These are phyloP conservation scores for Curvularia hawaiiensis DNA, from an alignment of 2,329 filamentous ascomycete species.

Conservation along the genomic window DNA sequence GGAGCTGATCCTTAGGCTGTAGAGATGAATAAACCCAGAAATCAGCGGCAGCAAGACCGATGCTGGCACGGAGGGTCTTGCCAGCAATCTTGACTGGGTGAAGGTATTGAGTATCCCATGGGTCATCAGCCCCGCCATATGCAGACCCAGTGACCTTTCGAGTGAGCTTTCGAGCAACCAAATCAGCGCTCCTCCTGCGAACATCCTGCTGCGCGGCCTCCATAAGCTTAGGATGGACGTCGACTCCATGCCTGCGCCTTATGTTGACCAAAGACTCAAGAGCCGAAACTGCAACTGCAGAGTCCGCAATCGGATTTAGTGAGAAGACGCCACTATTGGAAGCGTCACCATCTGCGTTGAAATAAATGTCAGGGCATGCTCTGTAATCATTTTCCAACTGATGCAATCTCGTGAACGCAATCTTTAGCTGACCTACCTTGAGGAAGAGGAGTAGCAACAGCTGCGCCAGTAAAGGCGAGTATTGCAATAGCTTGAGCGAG, in stretches of 20 bases:
- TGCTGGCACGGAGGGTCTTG: background rate
- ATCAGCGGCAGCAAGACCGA: background rate
- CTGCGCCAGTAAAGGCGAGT: conserved; percentile 5
- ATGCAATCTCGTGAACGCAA: background rate
- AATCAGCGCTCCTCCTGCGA: background rate
- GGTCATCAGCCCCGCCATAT: background rate
- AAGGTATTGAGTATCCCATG: background rate
- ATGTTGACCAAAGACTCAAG: background rate
- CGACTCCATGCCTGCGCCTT: background rate
- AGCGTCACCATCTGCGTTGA: background rate
- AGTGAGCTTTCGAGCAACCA: background rate
- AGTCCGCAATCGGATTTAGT: background rate
- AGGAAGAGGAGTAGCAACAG: background rate
- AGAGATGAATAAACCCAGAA: background rate
- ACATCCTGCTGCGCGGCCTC: background rate
- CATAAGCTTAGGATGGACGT: background rate
- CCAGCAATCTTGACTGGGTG: background rate
- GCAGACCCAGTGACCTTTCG: background rate
- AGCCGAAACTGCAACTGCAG: background rate
- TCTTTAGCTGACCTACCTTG: background rate
- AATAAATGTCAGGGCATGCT: background rate
- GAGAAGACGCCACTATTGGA: background rate
- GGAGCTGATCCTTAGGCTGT: background rate
- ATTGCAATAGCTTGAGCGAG: background rate
- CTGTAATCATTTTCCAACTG: background rate